Base-by-base conservation (phyloP, 495 filamentous ascomycete genomes). In the Xylaria venustula region DNA sequence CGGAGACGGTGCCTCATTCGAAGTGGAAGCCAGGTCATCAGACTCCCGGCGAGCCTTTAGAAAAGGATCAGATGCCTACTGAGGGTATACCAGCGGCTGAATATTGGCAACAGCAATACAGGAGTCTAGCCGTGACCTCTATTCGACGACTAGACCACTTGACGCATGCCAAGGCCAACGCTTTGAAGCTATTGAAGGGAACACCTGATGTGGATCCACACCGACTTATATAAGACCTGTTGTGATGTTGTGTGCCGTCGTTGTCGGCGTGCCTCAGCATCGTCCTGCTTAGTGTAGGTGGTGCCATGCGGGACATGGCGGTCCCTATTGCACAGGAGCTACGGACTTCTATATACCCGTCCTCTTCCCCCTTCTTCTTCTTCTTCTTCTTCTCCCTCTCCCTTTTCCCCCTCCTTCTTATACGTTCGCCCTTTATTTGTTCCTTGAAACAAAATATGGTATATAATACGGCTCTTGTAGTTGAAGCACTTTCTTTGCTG, bases 1-100 rank as follows among this genome's bases (percentile, higher is more conserved):
- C 75, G 61, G 79, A 82, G 69, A 78, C 71, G 28, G 76, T 85
- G 30, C 60, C 73, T 28, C 71, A 75, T 40, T 58, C 61, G 1
- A 68, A 64, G 48, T 77, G 72, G 67, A 73, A 71, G 52, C 64
- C 44, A 28, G 67, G 55, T n/a, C 55, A 52, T 5, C 64, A 66
- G 65, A 73, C 60, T 26, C 61, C 58, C 9, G 55, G 54, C 45
- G 45, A 26, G 14, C 42, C 48, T 8, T 48, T 34, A n/a, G 22
- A 45, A 12, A 44, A 51, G 11, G 52, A 56, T 17, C 63, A 70
- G 17, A 58, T 69, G 41, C 62, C 69, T 8, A 47, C 62, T 23
- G 64, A 73, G 23, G 66, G 68, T 19, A 71, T 75, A 20, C 64
- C 71, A 7, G 71, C 71, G 36, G 67, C 67, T 8, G 74, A 69